A percentile compares a stretch with the other conserved stretches of the same genome.
phyloP scores from a whole-genome alignment of 331 rosid species.

The Acacia pycnantha region DNA sequence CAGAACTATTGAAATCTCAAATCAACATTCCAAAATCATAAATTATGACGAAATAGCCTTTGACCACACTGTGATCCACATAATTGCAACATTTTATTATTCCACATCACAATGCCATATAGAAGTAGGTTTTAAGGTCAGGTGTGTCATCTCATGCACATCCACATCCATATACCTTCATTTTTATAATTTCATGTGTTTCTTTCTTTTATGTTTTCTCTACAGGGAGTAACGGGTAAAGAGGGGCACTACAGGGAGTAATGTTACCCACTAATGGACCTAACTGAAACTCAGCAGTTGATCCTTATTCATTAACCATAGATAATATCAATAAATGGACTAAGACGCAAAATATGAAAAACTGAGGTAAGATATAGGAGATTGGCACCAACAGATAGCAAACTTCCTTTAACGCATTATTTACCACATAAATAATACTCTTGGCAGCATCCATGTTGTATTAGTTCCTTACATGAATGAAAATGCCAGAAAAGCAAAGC shows the following conservation, averaged over 20 bases:
- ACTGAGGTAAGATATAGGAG: not conserved
- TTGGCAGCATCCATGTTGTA: not conserved
- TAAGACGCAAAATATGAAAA: not conserved
- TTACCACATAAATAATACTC: not conserved
- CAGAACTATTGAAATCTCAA: not conserved
- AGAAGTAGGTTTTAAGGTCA: not conserved
- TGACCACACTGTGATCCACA: not conserved
- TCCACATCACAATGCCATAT: not conserved
- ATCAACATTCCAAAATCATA: not conserved
- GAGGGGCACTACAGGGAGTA: not conserved
- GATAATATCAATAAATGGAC: not conserved
- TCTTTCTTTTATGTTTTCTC: not conserved
- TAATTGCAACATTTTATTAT: not conserved
- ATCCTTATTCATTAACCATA: not conserved
- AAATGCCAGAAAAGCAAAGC: constrained; percentile 22
- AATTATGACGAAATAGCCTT: not conserved
- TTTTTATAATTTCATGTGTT: not conserved
- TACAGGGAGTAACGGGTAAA: not conserved
- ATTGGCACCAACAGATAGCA: not conserved
- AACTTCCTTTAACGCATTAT: not conserved
- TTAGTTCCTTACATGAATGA: constrained; percentile 14
- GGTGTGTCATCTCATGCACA: not conserved
- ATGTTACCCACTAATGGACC: not conserved
- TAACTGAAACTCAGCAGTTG: not conserved
- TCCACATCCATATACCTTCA: not conserved